These are phyloP conservation scores for Raphanus raphanistrum DNA, from an alignment of 345 rosid genomes.

Conservation along the genomic window DNA sequence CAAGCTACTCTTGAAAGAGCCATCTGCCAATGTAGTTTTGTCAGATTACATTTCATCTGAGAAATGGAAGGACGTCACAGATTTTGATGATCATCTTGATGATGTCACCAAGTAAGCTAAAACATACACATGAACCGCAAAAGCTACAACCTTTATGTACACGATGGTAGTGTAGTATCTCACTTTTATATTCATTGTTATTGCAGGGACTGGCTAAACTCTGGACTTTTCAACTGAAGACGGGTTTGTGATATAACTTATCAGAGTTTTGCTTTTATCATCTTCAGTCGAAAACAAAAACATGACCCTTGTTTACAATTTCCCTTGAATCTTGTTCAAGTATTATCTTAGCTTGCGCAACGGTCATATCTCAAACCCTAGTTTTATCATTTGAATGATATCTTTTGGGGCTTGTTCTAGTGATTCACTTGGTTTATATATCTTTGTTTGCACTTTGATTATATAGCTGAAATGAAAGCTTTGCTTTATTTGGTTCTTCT, in stretches of 20 bases:
- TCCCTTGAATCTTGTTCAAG: slow-evolving; percentile 22
- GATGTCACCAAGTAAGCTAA: slow-evolving; percentile 74
- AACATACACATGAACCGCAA: neutral
- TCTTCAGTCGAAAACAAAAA: neutral
- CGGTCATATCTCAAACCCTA: slow-evolving; percentile 15
- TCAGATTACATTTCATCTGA: slow-evolving; percentile 66
- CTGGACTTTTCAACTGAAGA: slow-evolving; percentile 75
- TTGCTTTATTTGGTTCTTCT: slow-evolving; percentile 17
- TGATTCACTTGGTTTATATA: neutral
- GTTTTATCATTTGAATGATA: slow-evolving; percentile 17
- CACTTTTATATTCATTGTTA: slow-evolving; percentile 19
- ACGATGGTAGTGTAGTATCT: neutral
- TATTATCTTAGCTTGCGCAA: slow-evolving; percentile 12
- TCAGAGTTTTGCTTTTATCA: slow-evolving; percentile 27
- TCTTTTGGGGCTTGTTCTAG: slow-evolving; percentile 18
- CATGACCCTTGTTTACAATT: slow-evolving; percentile 19
- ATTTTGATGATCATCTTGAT: slow-evolving; percentile 95
- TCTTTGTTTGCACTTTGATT: slow-evolving; percentile 19
- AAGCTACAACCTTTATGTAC: slow-evolving; percentile 8
- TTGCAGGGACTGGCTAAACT: slow-evolving; percentile 93
- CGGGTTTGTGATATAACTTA: slow-evolving; percentile 23
- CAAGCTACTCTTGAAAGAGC: slow-evolving; percentile 23
- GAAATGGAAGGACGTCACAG: slow-evolving; percentile 77
- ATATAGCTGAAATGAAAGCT: slow-evolving; percentile 25
- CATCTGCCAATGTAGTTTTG: slow-evolving; percentile 68